These are phyloP conservation scores for Colletotrichum tamarilloi DNA, from an alignment of 2,329 filamentous ascomycete species.

Conservation along the genomic window DNA sequence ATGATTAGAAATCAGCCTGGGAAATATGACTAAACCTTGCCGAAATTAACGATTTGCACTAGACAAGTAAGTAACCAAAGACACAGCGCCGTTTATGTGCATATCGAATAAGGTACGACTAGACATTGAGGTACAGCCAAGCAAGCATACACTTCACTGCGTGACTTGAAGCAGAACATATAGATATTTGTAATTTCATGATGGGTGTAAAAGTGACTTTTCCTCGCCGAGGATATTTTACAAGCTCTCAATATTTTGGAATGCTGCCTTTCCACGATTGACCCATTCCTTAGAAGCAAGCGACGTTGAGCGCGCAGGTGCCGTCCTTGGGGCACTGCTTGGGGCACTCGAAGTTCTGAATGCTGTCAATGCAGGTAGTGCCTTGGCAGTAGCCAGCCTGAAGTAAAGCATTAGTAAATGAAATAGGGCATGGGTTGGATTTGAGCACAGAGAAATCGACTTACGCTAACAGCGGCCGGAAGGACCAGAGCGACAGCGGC, in stretches of 20 bases:
- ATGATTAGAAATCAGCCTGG: no score
- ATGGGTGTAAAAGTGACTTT: background rate
- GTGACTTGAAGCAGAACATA: no score
- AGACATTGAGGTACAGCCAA: no score
- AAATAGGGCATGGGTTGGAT: accelerated
- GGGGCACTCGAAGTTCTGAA: background rate
- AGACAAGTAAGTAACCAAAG: no score
- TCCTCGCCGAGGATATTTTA: background rate
- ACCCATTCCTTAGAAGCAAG: background rate
- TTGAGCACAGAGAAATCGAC: background rate
- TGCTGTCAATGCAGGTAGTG: background rate
- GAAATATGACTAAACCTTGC: no score
- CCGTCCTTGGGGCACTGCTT: background rate
- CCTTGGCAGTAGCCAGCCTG: background rate
- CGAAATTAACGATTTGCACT: no score
- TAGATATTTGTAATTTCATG: no score
- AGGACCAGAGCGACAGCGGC: background rate
- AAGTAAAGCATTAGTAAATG: background rate
- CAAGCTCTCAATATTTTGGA: background rate
- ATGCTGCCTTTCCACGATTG: background rate
- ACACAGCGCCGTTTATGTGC: no score
- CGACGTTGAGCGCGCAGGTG: background rate
- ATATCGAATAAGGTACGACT: no score
- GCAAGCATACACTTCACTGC: no score
- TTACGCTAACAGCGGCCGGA: background rate